Conservation (phyloP, 148 eudicot genomes). For the Heliosperma pusillum region DNA sequence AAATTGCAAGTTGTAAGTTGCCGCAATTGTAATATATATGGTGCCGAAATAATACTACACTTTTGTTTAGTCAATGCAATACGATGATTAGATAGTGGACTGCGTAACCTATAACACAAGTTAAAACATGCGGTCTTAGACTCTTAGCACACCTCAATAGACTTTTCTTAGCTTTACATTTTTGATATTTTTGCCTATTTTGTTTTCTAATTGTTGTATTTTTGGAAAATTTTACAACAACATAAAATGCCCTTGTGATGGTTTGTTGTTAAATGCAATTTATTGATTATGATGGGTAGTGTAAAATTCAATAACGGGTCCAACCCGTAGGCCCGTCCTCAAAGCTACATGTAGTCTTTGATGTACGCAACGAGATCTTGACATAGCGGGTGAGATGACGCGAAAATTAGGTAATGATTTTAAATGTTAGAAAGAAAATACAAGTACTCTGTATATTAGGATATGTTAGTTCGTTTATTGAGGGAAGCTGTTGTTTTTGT, state of each 20-base stretch:
- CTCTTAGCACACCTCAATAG: slow-evolving; percentile 20
- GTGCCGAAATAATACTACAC: neutral
- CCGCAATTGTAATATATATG: neutral
- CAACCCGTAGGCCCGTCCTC: neutral
- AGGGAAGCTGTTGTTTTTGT: no score
- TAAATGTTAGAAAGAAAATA: no score
- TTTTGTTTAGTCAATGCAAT: neutral
- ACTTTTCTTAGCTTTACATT: slow-evolving; percentile 20
- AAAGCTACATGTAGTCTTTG: neutral
- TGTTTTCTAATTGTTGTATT: neutral
- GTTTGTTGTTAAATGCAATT: neutral
- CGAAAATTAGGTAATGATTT: neutral
- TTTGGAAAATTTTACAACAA: neutral
- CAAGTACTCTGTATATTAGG: no score
- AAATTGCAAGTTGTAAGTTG: neutral
- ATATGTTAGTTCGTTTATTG: no score
- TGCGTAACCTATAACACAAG: neutral
- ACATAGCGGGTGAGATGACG: neutral
- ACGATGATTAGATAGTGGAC: neutral
- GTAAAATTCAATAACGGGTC: neutral
- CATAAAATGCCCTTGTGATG: neutral
- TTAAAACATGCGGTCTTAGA: neutral
- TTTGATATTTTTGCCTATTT: neutral
- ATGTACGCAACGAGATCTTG: neutral
- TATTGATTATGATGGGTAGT: neutral